Percentiles rank a stretch among this genome's conserved stretches.
These are phyloP conservation scores for Lachancea waltii DNA, from an alignment of 805 yeast genomes.

Conservation along the genomic window DNA sequence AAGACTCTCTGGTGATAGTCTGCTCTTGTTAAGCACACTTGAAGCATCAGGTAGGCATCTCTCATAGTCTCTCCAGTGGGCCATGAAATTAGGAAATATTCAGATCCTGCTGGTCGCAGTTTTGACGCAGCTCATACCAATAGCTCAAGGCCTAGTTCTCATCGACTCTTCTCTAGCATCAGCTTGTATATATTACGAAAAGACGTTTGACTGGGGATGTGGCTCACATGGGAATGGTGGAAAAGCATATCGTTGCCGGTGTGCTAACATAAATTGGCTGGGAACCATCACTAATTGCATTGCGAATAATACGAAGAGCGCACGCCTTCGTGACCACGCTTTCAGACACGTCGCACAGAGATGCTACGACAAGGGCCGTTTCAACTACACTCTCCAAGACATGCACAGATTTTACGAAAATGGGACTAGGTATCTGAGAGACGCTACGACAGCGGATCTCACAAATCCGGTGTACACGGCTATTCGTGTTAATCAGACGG, in stretches of 20 bases:
- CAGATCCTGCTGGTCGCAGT: constrained; percentile 3
- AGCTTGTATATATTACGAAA: constrained; percentile 37
- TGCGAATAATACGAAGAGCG: constrained; percentile 28
- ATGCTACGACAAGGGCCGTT: constrained; percentile 33
- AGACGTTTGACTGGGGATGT: constrained; percentile 41
- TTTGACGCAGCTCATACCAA: neutral
- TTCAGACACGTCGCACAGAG: constrained; percentile 34
- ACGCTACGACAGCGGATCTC: constrained; percentile 25
- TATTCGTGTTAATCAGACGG: constrained; percentile 29
- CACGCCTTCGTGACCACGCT: constrained; percentile 34
- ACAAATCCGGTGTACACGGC: constrained; percentile 28
- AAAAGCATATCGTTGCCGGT: constrained; percentile 35
- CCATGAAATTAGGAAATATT: constrained; percentile 1
- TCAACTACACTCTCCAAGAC: constrained; percentile 32
- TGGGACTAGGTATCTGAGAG: constrained; percentile 32
- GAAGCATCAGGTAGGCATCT: no score
- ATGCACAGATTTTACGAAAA: constrained; percentile 32
- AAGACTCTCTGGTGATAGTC: no score
- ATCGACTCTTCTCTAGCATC: constrained; percentile 37
- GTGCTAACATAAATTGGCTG: constrained; percentile 39
- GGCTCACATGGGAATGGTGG: constrained; percentile 31
- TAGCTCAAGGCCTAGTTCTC: constrained; percentile 16
- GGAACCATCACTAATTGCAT: constrained; percentile 41
- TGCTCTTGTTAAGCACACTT: no score
- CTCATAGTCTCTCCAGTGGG: no score